These are phyloP conservation scores for Pythium biforme DNA, from an alignment of 352 stramenopile species.

Conservation along the genomic window DNA sequence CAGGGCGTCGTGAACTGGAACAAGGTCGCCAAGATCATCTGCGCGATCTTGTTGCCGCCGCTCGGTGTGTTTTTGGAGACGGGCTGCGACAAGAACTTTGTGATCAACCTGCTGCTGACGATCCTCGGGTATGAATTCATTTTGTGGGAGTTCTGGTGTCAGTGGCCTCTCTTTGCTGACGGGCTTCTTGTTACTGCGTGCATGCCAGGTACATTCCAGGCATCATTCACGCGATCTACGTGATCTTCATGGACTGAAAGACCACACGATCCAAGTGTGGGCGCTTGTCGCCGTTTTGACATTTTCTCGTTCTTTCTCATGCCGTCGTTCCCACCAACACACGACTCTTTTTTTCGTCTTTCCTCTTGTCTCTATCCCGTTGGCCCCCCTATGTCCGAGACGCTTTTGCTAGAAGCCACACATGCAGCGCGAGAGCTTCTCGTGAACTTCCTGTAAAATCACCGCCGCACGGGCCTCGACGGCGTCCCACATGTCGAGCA, in stretches of 20 bases:
- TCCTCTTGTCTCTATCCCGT: not conserved
- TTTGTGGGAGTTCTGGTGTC: not conserved
- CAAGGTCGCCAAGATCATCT: conserved; percentile 46
- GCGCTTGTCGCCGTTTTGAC: conserved; percentile 11
- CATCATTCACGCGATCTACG: conserved; percentile 55
- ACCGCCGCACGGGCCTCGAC: conserved; percentile 39
- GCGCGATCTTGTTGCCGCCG: conserved; percentile 39
- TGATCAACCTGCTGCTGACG: conserved; percentile 31
- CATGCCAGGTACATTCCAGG: conserved; percentile 48
- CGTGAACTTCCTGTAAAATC: conserved; percentile 53
- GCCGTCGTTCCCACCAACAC: not conserved
- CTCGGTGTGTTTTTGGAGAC: conserved; percentile 32
- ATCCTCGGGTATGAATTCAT: conserved; percentile 25
- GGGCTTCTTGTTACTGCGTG: not conserved
- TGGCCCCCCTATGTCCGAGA: no score
- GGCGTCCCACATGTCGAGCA: conserved; percentile 58
- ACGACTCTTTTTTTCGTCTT: conserved; percentile 1
- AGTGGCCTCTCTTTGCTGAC: not conserved
- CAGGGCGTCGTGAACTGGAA: conserved; percentile 31
- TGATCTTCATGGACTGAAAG: conserved; percentile 38
- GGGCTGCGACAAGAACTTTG: conserved; percentile 28
- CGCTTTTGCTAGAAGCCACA: conserved; percentile 57
- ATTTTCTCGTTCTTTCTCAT: not conserved
- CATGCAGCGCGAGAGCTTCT: conserved; percentile 55
- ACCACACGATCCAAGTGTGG: not conserved